Evolutionary conservation across 306 rosid genomes (phyloP).

Genomic region (Acacia crassicarpa): DNA sequence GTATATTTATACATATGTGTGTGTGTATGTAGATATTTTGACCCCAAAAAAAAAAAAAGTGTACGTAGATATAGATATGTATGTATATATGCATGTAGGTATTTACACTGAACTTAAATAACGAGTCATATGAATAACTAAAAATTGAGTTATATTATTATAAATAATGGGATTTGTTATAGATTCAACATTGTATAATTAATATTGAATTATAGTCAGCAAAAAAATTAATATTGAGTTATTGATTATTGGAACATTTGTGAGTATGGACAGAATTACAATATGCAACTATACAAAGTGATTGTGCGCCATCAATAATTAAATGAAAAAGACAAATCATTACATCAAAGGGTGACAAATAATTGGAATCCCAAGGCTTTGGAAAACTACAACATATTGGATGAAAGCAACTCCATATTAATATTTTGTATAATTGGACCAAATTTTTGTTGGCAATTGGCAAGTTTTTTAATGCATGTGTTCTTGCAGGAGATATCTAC

Average conservation of each 20-base stretch:
- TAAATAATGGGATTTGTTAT: too few species aligned
- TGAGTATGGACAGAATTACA: not conserved
- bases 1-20: too few species aligned
- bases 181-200: too few species aligned
- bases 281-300: not conserved
- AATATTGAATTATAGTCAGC: too few species aligned
- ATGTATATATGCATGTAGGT: too few species aligned
- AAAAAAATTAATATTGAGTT: not conserved
- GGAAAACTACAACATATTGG: not conserved
- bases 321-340: conserved; percentile 53
- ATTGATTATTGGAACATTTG: not conserved
- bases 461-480: not conserved
- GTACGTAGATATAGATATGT: too few species aligned
- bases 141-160: too few species aligned
- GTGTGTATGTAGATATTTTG: too few species aligned
- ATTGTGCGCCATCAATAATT: conserved; percentile 38
- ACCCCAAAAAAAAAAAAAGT: too few species aligned
- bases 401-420: not conserved
- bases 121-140: not conserved
- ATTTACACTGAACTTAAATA: too few species aligned
- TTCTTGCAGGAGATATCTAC: not conserved
- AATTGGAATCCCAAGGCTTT: conserved; percentile 34
- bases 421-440: not conserved
- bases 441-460: not conserved
- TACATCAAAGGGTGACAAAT: conserved; percentile 31